phyloP scores from a whole-genome alignment of 2,329 filamentous ascomycete genomes.

The Alternaria gansuensis region DNA sequence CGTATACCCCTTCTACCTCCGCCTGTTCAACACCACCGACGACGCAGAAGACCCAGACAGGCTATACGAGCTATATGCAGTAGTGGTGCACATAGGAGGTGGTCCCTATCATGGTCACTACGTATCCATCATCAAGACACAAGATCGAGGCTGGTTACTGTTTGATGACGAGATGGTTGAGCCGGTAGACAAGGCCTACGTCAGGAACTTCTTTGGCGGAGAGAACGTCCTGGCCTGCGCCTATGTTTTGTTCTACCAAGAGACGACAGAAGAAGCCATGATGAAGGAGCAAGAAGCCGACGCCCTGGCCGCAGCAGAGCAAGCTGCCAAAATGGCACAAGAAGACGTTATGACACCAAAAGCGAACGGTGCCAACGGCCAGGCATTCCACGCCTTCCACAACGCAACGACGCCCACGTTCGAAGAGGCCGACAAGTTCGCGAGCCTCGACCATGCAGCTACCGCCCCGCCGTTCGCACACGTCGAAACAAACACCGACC shows the following conservation, averaged over 20 bases:
- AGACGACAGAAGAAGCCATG: slow-evolving; percentile 76
- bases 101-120: slow-evolving; percentile 98
- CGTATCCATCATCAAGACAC: slow-evolving; percentile 96
- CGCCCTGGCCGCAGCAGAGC: slow-evolving; percentile 59
- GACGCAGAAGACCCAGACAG: slow-evolving; percentile 93
- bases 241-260: slow-evolving; percentile 97
- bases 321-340: slow-evolving; percentile 57
- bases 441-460: slow-evolving; percentile 70
- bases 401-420: slow-evolving; percentile 52
- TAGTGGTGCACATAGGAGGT: slow-evolving; percentile 95
- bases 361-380: slow-evolving; percentile 56
- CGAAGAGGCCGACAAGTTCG: slow-evolving; percentile 61
- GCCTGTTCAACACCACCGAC: slow-evolving; percentile 96
- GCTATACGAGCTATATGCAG: slow-evolving; percentile 94
- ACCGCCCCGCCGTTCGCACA: slow-evolving; percentile 65
- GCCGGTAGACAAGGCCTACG: slow-evolving; percentile 94
- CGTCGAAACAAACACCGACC: slow-evolving; percentile 42
- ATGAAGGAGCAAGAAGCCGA: slow-evolving; percentile 85
- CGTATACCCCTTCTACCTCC: slow-evolving; percentile 94
- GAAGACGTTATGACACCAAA: slow-evolving; percentile 65
- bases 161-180: slow-evolving; percentile 99
- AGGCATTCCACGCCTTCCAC: slow-evolving; percentile 45
- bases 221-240: slow-evolving; percentile 85
- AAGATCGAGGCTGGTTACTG: slow-evolving; percentile 92
- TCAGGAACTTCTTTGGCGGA: slow-evolving; percentile 96